A percentile compares a stretch with the other conserved stretches of the same genome.
These are phyloP conservation scores for Pisolithus albus DNA, from an alignment of 768 basidiomycete genomes.

Conservation along the genomic window DNA sequence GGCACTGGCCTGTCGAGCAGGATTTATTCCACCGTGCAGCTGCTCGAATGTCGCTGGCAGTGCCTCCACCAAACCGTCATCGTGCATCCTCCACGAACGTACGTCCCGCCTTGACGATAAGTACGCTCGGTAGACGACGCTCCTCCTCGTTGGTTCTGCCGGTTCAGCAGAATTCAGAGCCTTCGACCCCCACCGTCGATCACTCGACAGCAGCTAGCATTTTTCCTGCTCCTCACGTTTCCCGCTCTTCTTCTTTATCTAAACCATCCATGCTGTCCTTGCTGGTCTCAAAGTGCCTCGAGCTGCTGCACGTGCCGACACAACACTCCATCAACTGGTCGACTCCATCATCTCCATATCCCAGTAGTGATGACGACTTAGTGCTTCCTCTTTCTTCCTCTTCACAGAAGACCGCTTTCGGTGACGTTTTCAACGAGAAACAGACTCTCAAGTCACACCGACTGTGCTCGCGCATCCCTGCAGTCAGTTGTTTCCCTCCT, in stretches of 20 bases:
- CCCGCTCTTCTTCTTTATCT: conserved; percentile 10
- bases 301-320: conserved; percentile 44
- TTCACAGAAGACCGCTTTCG: conserved; percentile 40
- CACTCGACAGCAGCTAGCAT: background rate
- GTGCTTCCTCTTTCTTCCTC: conserved; percentile 53
- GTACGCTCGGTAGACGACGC: conserved; percentile 49
- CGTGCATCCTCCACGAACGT: conserved; percentile 58
- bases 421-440: conserved; percentile 38
- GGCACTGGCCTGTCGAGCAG: background rate
- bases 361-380: conserved; percentile 33
- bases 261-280: conserved; percentile 45
- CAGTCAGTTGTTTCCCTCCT: conserved; percentile 25
- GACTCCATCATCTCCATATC: conserved; percentile 40
- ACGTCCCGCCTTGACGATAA: conserved; percentile 43
- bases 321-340: conserved; percentile 36
- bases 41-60: conserved; percentile 23
- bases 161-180: conserved; percentile 12
- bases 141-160: conserved; percentile 43
- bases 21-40: conserved; percentile 12
- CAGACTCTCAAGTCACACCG: conserved; percentile 21
- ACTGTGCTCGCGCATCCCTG: conserved; percentile 26
- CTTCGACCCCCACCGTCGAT: conserved; percentile 4
- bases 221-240: conserved; percentile 1
- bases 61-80: conserved; percentile 41
- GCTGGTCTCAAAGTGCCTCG: conserved; percentile 44